Evolutionary conservation across 2,329 filamentous ascomycete genomes (phyloP).

Genomic region (Diaporthe longicolla): DNA sequence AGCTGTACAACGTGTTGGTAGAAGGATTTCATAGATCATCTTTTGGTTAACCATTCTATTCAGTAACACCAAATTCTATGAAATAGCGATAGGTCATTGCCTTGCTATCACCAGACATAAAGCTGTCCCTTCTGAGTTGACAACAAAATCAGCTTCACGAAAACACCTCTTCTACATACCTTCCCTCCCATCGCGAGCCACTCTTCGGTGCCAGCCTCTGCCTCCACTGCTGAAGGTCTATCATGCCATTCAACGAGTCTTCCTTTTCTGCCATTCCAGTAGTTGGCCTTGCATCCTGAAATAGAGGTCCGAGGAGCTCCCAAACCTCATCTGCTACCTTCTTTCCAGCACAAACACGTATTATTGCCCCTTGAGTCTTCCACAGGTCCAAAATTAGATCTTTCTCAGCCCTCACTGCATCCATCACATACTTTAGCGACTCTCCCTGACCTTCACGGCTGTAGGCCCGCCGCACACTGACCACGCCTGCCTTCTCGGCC

Average conservation of each 20-base stretch:
- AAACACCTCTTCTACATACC: conserved; percentile 28
- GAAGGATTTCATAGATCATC: neutral
- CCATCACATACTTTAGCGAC: neutral
- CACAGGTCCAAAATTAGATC: neutral
- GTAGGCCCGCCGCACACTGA: conserved; percentile 12
- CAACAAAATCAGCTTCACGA: neutral
- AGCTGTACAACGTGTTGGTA: neutral
- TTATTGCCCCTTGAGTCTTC: neutral
- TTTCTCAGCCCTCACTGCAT: neutral
- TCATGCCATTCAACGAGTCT: neutral
- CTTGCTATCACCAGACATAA: neutral
- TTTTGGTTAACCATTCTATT: neutral
- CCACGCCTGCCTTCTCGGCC: neutral
- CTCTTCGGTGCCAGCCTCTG: neutral
- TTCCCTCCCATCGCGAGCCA: neutral
- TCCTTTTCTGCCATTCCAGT: neutral
- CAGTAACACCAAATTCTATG: too few species aligned
- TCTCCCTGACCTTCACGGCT: neutral
- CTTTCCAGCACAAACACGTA: conserved; percentile 13
- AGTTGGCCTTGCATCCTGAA: neutral
- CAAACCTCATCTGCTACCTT: conserved; percentile 6
- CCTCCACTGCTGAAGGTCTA: neutral
- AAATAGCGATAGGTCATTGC: neutral
- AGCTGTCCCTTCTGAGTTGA: neutral
- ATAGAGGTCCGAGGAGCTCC: conserved; percentile 3